These are phyloP conservation scores for Fraxinus greggii DNA, from an alignment of 305 asterid species.

Conservation along the genomic window DNA sequence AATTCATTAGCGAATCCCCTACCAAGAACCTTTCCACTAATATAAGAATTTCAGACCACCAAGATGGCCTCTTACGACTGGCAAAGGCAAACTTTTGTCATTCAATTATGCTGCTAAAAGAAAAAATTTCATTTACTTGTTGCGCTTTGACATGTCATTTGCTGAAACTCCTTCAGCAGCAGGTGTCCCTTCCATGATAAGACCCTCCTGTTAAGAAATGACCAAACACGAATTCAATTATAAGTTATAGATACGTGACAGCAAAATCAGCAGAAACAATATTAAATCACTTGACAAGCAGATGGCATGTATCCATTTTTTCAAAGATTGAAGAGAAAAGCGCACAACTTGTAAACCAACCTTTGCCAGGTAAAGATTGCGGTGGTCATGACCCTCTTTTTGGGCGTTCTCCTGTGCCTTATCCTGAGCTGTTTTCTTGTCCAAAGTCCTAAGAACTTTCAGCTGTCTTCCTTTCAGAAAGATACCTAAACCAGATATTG, in stretches of 20 bases:
- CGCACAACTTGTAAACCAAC: slow-evolving; percentile 37
- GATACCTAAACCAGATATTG: slow-evolving; percentile 64
- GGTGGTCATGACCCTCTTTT: slow-evolving; percentile 67
- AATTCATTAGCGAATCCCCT: not conserved
- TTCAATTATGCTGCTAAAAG: not conserved
- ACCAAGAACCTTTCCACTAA: not conserved
- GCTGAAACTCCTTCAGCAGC: slow-evolving; percentile 92
- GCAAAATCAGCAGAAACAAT: not conserved
- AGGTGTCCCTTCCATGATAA: slow-evolving; percentile 72
- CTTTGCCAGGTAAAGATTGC: slow-evolving; percentile 88
- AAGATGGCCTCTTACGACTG: not conserved
- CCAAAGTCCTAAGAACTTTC: slow-evolving; percentile 78
- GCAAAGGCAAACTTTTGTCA: not conserved
- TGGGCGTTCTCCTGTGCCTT: slow-evolving; percentile 77
- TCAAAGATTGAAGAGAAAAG: not conserved
- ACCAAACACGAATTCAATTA: slow-evolving; percentile 20
- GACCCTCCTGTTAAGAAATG: slow-evolving; percentile 73
- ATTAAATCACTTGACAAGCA: slow-evolving; percentile 6
- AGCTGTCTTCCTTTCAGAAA: slow-evolving; percentile 74
- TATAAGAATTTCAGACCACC: not conserved
- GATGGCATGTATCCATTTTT: not conserved
- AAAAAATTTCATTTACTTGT: slow-evolving; percentile 42
- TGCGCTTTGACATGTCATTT: slow-evolving; percentile 80
- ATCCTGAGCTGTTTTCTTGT: slow-evolving; percentile 74
- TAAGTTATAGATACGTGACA: not conserved